Percentiles rank a stretch among this genome's conserved stretches.
phyloP scores from a whole-genome alignment of 2,329 filamentous ascomycete genomes.

The Pseudocercospora musae region DNA sequence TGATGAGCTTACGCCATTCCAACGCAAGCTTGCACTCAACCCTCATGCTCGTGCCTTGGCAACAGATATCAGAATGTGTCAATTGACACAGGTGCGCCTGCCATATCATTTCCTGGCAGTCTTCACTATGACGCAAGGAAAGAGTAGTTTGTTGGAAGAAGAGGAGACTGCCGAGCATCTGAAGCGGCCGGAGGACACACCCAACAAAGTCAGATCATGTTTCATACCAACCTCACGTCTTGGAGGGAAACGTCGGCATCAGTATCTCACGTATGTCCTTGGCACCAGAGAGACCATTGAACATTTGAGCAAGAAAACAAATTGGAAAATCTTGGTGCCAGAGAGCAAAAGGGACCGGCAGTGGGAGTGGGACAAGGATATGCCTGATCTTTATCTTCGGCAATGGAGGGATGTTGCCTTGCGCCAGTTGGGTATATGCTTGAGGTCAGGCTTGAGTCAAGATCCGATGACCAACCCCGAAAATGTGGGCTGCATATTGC shows the following conservation, averaged over 20 bases:
- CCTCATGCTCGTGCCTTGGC: slow-evolving; percentile 64
- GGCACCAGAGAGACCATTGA: not conserved
- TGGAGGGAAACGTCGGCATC: too few relatives aligned
- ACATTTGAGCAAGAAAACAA: not conserved
- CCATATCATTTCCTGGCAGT: slow-evolving; percentile 63
- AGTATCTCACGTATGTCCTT: slow-evolving; percentile 8
- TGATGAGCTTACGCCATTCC: slow-evolving; percentile 49
- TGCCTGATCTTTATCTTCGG: slow-evolving; percentile 53
- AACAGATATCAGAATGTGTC: slow-evolving; percentile 57
- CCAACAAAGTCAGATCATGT: slow-evolving; percentile 31
- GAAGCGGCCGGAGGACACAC: not conserved
- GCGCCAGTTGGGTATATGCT: slow-evolving; percentile 40
- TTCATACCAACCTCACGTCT: slow-evolving; percentile 52
- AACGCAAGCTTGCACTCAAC: slow-evolving; percentile 59
- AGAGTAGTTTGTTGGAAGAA: slow-evolving; percentile 46
- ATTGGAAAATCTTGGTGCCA: slow-evolving; percentile 1
- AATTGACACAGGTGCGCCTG: slow-evolving; percentile 47
- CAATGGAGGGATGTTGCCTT: slow-evolving; percentile 46
- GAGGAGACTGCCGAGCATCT: not conserved
- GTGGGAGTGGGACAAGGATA: slow-evolving; percentile 45
- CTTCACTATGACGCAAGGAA: slow-evolving; percentile 43
- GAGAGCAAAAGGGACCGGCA: not conserved
- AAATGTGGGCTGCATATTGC: not conserved
- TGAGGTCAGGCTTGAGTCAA: slow-evolving; percentile 39
- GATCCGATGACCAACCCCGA: not conserved